Conservation (phyloP, 1,284 basidiomycete genomes). For the Leccinum pachyderme region DNA sequence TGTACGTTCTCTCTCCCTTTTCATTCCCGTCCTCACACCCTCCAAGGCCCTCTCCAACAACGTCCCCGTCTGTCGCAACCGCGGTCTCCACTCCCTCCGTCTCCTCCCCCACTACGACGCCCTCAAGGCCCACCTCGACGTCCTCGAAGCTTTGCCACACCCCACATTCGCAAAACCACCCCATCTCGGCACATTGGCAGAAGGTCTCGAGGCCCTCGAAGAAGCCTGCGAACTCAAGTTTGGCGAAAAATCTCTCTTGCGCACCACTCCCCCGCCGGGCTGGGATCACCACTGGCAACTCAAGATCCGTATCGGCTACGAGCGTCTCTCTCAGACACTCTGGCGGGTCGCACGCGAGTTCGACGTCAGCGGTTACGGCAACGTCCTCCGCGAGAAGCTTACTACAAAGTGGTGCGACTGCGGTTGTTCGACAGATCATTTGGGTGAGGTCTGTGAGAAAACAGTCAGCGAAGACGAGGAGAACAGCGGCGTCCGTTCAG, state of each 20-base stretch:
- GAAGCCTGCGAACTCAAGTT: slow-evolving; percentile 57
- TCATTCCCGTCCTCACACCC: not conserved
- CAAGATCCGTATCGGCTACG: slow-evolving; percentile 60
- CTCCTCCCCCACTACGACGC: slow-evolving; percentile 58
- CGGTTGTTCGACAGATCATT: slow-evolving; percentile 71
- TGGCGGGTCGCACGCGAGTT: slow-evolving; percentile 69
- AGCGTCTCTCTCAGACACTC: slow-evolving; percentile 55
- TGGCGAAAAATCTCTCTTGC: slow-evolving; percentile 33
- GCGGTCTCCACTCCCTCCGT: slow-evolving; percentile 61
- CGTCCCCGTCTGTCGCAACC: slow-evolving; percentile 56
- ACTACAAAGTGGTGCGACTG: slow-evolving; percentile 73
- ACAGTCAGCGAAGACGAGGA: slow-evolving; percentile 67
- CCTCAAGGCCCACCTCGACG: slow-evolving; percentile 57
- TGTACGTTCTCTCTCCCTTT: slow-evolving; percentile 34
- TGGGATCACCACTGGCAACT: slow-evolving; percentile 55
- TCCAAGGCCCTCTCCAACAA: slow-evolving; percentile 63
- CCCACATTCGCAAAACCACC: slow-evolving; percentile 61
- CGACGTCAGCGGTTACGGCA: slow-evolving; percentile 65
- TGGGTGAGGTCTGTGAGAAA: slow-evolving; percentile 69
- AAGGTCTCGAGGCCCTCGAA: slow-evolving; percentile 57
- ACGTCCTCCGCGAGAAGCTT: slow-evolving; percentile 65
- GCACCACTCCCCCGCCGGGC: slow-evolving; percentile 36
- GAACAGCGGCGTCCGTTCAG: slow-evolving; percentile 48
- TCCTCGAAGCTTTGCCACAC: slow-evolving; percentile 52
- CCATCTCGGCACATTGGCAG: slow-evolving; percentile 53